Base-by-base conservation (phyloP, 352 stramenopile species). In the Phytophthora europaea region DNA sequence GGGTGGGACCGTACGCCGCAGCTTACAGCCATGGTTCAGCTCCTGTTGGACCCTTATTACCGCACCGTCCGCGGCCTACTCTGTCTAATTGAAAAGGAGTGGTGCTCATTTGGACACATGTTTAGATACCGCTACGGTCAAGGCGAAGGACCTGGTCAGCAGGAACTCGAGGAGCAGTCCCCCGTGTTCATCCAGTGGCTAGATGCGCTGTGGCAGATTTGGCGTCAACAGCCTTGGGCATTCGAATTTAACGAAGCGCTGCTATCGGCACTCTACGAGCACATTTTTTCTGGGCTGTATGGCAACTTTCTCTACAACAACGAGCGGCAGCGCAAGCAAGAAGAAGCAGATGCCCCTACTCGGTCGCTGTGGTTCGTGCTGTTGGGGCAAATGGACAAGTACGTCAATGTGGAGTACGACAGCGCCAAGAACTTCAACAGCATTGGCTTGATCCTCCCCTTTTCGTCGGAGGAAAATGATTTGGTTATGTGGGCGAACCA, bases 121-220 rank as follows among this genome's bases (percentile, higher is more conserved):
- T 99, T 99, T 74, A 96, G 98, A 40, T 90, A 91, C n/a, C 89
- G 98, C 8, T 98, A 94, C 73, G 97, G 93, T 4, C 97, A 99
- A 72, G 97, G 98, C n/a, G 93, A 99, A 80, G 86, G 90, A 13
- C 94, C 93, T 6, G 92, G 93, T 8, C 93, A 98, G 47, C 90
- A 97, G 72, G 96, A 99, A 68, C 89, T 99, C 33, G 96, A 99
- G 67, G 95, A 99, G 76, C 90, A 98, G 58, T 99, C 98, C 48
- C 98, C 98, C 1, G 97, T 99, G 31, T 99, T 99, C 80, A 76
- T 99, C 23, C 98, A 99, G 81, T 99, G 98, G 87, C 73, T 99
- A 34, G 98, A 99, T 88, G 98, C 94, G 50, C 89, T 99, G 43
- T 99, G 96, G 87, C 98, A 99, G 83, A 85, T 99, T 47, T 94